Conservation (phyloP, 306 rosid genomes). For the Chamaecrista fasciculata region DNA sequence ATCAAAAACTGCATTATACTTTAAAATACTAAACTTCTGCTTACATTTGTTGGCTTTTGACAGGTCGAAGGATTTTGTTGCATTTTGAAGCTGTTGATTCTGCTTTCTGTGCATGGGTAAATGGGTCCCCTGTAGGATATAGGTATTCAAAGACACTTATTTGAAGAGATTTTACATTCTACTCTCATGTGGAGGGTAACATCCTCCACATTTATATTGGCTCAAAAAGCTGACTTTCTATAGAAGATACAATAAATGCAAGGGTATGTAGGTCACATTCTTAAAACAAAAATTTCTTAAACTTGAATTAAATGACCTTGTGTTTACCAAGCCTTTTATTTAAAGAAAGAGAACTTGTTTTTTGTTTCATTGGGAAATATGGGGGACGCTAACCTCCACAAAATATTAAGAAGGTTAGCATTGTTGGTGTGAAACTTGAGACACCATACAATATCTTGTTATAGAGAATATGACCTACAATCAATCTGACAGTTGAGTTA, state of each 20-base stretch:
- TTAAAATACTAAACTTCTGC: neutral
- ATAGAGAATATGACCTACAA: neutral
- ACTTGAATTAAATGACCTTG: neutral
- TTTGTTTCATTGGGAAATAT: neutral
- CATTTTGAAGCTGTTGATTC: conserved; percentile 99
- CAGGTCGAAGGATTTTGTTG: conserved; percentile 88
- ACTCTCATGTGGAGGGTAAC: neutral
- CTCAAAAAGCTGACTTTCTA: neutral
- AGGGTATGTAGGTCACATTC: neutral
- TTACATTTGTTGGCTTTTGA: conserved; percentile 32
- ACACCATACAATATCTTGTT: neutral
- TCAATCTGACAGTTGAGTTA: neutral
- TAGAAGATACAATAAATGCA: neutral
- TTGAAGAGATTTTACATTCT: neutral
- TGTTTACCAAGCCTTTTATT: neutral
- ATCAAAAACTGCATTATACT: neutral
- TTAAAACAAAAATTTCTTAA: neutral
- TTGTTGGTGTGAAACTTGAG: neutral
- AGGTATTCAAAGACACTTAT: conserved; percentile 46
- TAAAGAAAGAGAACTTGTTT: neutral
- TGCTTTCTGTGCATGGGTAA: conserved; percentile 90
- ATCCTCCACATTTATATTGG: neutral
- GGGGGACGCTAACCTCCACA: neutral
- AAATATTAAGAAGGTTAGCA: neutral
- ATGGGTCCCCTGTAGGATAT: conserved; percentile 83